Conservation (phyloP, 2,329 filamentous ascomycete species). For the Elsinoe arachidis region DNA sequence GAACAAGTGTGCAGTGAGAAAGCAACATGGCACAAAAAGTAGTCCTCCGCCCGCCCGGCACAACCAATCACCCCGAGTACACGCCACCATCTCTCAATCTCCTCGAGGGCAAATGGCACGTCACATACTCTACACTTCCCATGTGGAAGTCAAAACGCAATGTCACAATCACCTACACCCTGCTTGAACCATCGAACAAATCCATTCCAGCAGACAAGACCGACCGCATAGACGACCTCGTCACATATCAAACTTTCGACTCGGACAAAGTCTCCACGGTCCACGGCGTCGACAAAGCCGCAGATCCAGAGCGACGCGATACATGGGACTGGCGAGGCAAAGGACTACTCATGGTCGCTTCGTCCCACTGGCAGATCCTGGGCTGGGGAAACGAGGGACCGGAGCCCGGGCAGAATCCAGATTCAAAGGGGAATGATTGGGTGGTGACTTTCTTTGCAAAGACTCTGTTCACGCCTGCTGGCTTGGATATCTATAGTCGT, state of each 20-base stretch:
- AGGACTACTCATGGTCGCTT: slow-evolving; percentile 63
- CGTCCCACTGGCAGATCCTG: slow-evolving; percentile 71
- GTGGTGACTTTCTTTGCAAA: slow-evolving; percentile 77
- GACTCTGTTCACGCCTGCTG: slow-evolving; percentile 74
- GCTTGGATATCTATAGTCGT: slow-evolving; percentile 68
- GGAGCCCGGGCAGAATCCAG: slow-evolving; percentile 5
- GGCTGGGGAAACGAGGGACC: slow-evolving; percentile 56
- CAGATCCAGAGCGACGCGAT: slow-evolving; percentile 27
- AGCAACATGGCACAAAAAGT: slow-evolving; percentile 1
- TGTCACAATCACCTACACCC: slow-evolving; percentile 67
- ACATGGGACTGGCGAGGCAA: slow-evolving; percentile 72
- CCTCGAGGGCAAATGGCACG: slow-evolving; percentile 60
- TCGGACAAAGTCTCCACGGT: slow-evolving; percentile 50
- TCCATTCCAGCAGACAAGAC: slow-evolving; percentile 27
- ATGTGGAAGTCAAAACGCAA: slow-evolving; percentile 79
- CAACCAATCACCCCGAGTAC: slow-evolving; percentile 23
- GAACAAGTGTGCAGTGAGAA: background rate
- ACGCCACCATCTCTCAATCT: slow-evolving; percentile 46
- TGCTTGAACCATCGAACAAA: slow-evolving; percentile 35
- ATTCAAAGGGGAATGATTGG: slow-evolving; percentile 44
- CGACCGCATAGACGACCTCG: slow-evolving; percentile 59
- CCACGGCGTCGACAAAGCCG: slow-evolving; percentile 53
- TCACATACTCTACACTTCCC: slow-evolving; percentile 65
- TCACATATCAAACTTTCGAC: slow-evolving; percentile 55
- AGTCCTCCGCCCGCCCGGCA: slow-evolving; percentile 37